A percentile compares a stretch with the other conserved stretches of the same genome.
These are phyloP conservation scores for Tuber indicum DNA, from an alignment of 495 filamentous ascomycete species.

Conservation along the genomic window DNA sequence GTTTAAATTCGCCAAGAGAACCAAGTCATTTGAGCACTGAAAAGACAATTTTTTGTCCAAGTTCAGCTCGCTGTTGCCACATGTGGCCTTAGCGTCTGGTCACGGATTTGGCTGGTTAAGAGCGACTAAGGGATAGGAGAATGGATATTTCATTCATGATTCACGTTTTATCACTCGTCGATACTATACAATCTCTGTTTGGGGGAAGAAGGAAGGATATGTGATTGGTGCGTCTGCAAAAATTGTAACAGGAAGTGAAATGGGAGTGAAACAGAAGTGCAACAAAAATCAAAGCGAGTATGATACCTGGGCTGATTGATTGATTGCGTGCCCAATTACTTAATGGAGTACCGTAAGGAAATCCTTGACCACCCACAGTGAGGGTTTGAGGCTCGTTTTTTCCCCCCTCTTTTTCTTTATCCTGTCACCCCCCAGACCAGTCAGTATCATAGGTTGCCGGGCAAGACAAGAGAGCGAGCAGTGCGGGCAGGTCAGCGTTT, in stretches of 20 bases:
- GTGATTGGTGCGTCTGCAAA: background rate
- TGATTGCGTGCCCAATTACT: background rate
- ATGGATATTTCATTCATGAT: background rate
- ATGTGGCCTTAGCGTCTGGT: too few relatives aligned
- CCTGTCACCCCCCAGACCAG: background rate
- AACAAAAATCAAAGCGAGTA: too few relatives aligned
- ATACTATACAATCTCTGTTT: background rate
- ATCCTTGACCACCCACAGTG: background rate
- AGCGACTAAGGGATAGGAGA: too few relatives aligned
- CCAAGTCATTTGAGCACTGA: too few relatives aligned
- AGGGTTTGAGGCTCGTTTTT: background rate
- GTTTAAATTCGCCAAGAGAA: too few relatives aligned
- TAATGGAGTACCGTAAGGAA: background rate
- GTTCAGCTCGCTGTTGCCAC: too few relatives aligned
- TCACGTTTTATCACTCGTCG: background rate
- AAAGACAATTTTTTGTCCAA: too few relatives aligned
- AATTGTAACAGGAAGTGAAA: background rate
- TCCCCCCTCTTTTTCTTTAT: background rate
- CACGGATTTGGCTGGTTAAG: too few relatives aligned
- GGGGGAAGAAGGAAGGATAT: background rate
- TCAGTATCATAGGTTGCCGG: background rate
- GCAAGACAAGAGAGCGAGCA: background rate
- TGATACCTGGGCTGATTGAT: background rate
- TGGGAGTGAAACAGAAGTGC: too few relatives aligned
- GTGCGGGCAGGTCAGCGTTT: background rate